Percentiles rank a stretch among this genome's conserved stretches.
Conservation (phyloP, 176 grass and related monocot genomes). For the Puya raimondii region DNA sequence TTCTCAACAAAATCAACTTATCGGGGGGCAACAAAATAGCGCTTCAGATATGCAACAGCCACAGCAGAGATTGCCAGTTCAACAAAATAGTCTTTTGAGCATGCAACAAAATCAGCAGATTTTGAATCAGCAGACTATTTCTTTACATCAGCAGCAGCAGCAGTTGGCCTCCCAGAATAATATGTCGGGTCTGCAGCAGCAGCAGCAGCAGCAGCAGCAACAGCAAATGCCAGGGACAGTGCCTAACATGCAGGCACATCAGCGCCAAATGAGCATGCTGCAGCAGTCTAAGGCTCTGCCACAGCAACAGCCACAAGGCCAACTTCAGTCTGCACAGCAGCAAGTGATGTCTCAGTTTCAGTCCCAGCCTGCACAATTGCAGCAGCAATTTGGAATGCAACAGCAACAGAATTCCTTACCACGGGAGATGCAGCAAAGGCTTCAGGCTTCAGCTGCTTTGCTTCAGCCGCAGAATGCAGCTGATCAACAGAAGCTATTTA, state of each 20-base stretch:
- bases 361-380: constrained; percentile 47
- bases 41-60: constrained; percentile 61
- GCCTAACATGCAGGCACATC: constrained; percentile 34
- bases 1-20: constrained; percentile 55
- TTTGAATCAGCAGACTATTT: constrained; percentile 59
- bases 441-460: constrained; percentile 57
- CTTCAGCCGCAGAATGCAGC: constrained; percentile 55
- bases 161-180: constrained; percentile 45
- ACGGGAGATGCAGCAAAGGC: constrained; percentile 36
- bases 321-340: constrained; percentile 59
- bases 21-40: constrained; percentile 49
- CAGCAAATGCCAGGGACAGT: constrained; percentile 54
- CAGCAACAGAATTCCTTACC: constrained; percentile 29
- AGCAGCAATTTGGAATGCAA: constrained; percentile 48
- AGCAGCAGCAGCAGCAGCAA: constrained; percentile 41
- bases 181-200: constrained; percentile 51
- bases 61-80: constrained; percentile 48
- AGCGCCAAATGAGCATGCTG: constrained; percentile 41
- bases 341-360: constrained; percentile 61
- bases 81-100: constrained; percentile 63
- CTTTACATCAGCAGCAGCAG: constrained; percentile 53
- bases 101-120: constrained; percentile 74
- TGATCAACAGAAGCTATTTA: constrained; percentile 61
- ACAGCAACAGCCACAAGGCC: constrained; percentile 56
- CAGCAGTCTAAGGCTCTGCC: constrained; percentile 35